phyloP scores from a whole-genome alignment of 176 grass and related monocot species.

The Puccinellia tenuiflora region DNA sequence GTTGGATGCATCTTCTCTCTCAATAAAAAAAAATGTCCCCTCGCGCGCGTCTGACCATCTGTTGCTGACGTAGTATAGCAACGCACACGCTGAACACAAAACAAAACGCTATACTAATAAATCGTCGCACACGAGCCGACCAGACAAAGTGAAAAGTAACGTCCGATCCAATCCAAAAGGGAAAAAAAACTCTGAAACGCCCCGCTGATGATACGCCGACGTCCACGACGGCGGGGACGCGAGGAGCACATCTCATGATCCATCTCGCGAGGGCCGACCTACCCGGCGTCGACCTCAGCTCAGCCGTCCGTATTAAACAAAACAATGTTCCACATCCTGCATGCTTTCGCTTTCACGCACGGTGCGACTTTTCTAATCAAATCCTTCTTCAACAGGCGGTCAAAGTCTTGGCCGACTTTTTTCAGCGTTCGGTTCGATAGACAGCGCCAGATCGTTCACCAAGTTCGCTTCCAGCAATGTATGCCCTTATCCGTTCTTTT shows the following conservation, averaged over 20 bases:
- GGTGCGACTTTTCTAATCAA: not conserved
- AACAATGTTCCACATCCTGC: not conserved
- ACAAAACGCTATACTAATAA: too few relatives aligned
- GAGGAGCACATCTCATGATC: not conserved
- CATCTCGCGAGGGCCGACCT: not conserved
- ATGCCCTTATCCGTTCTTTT: too few relatives aligned
- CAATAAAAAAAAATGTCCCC: too few relatives aligned
- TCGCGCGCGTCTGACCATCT: too few relatives aligned
- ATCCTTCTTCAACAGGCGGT: not conserved
- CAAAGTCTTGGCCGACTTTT: not conserved
- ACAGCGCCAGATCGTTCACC: too few relatives aligned
- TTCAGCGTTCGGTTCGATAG: not conserved
- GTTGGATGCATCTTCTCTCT: too few relatives aligned
- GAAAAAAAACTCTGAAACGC: not conserved
- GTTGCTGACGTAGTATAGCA: too few relatives aligned
- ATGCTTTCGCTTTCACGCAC: not conserved
- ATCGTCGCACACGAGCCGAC: too few relatives aligned
- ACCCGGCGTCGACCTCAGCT: too few relatives aligned
- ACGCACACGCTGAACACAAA: too few relatives aligned
- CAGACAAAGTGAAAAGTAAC: not conserved
- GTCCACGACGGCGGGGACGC: not conserved
- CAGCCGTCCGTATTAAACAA: not conserved
- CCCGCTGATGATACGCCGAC: not conserved
- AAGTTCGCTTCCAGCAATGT: too few relatives aligned
- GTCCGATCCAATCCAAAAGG: not conserved